Conservation (phyloP, 164 flowering plant species). For the Cinnamomum chago region DNA sequence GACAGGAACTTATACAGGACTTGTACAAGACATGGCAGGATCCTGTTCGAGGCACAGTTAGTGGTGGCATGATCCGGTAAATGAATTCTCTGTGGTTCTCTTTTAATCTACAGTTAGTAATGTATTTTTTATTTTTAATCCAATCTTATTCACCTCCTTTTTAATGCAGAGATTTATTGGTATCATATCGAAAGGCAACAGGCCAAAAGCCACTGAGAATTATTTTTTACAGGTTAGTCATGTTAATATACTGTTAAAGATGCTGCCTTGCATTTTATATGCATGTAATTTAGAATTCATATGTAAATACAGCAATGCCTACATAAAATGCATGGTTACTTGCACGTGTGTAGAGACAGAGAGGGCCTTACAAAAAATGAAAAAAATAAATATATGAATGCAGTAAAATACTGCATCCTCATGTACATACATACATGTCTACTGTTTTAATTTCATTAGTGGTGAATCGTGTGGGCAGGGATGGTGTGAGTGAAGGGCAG, state of each 20-base stretch:
- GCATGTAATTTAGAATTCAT: too few relatives aligned
- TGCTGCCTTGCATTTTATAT: too few relatives aligned
- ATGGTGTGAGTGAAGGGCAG: conserved; percentile 54
- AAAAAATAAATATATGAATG: too few relatives aligned
- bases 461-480: conserved; percentile 23
- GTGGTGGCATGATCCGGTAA: conserved; percentile 32
- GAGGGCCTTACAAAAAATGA: too few relatives aligned
- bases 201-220: conserved; percentile 87
- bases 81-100: not conserved
- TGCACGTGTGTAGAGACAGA: too few relatives aligned
- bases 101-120: too few relatives aligned
- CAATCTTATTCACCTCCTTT: not conserved
- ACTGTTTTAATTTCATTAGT: not conserved
- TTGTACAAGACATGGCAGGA: conserved; percentile 28
- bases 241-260: not conserved
- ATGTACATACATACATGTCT: not conserved
- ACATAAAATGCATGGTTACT: not conserved
- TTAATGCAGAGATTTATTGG: conserved; percentile 72
- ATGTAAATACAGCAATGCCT: not conserved
- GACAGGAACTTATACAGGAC: conserved; percentile 33
- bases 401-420: too few relatives aligned
- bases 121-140: not conserved
- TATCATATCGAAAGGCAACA: conserved; percentile 80
- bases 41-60: conserved; percentile 21
- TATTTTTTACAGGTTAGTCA: conserved; percentile 70